Conservation (phyloP, 1,284 basidiomycete genomes). For the Sporisorium scitamineum region DNA sequence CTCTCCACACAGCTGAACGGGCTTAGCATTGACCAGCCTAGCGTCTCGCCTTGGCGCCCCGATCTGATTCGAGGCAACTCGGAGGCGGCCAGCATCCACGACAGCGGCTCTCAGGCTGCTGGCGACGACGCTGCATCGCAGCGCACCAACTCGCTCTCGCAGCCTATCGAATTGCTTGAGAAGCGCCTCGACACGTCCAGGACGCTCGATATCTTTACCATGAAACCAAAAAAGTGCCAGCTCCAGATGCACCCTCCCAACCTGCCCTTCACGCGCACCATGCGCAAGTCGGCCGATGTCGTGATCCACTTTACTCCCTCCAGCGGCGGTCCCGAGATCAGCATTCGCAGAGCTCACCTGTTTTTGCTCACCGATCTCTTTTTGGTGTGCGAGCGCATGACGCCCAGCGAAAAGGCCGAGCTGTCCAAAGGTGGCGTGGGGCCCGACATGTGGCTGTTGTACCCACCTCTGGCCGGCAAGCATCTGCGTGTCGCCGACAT, state of each 20-base stretch:
- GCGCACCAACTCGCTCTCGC: conserved; percentile 34
- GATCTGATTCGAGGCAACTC: conserved; percentile 43
- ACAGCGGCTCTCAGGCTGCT: conserved; percentile 25
- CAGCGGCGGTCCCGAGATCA: conserved; percentile 72
- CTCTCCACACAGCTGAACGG: conserved; percentile 28
- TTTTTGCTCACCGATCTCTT: conserved; percentile 93
- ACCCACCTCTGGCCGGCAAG: conserved; percentile 95
- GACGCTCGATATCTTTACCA: conserved; percentile 93
- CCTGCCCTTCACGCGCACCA: conserved; percentile 82
- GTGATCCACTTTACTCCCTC: conserved; percentile 82
- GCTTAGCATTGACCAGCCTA: conserved; percentile 24
- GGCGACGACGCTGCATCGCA: conserved; percentile 20
- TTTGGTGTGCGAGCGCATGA: conserved; percentile 75
- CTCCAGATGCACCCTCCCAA: conserved; percentile 87
- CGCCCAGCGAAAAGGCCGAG: conserved; percentile 51
- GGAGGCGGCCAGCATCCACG: conserved; percentile 36
- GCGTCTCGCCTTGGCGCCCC: conserved; percentile 22
- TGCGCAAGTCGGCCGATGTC: conserved; percentile 82
- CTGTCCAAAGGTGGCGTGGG: conserved; percentile 25
- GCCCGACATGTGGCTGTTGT: conserved; percentile 90
- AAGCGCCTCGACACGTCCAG: conserved; percentile 80
- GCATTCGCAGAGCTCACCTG: conserved; percentile 83
- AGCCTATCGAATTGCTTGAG: conserved; percentile 77
- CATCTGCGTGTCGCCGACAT: conserved; percentile 74
- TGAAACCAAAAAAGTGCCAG: conserved; percentile 88